These are phyloP conservation scores for Geosmithia flava DNA, from an alignment of 2,329 filamentous ascomycete species.

Conservation along the genomic window DNA sequence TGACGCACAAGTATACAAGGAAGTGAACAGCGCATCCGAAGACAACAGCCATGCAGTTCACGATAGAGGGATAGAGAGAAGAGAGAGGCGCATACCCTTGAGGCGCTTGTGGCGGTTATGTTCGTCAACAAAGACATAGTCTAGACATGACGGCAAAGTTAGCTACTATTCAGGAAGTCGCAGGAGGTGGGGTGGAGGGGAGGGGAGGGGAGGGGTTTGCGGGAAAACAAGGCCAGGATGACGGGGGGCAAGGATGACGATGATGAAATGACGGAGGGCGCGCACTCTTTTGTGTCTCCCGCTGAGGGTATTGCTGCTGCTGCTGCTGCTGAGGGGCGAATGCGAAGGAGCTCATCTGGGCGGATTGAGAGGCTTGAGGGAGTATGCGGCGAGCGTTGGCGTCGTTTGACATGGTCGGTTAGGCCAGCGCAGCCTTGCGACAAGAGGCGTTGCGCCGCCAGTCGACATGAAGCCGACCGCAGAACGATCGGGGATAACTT, in stretches of 20 bases:
- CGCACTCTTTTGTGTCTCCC: slow-evolving; percentile 79
- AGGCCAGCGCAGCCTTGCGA: slow-evolving; percentile 2
- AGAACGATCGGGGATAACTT: not conserved
- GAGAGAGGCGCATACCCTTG: slow-evolving; percentile 52
- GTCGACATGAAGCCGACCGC: slow-evolving; percentile 17
- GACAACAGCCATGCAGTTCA: too few species aligned
- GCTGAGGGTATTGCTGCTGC: slow-evolving; percentile 25
- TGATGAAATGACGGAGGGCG: not conserved
- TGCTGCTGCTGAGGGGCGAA: slow-evolving; percentile 46
- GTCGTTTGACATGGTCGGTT: slow-evolving; percentile 1
- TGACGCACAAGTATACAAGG: not conserved
- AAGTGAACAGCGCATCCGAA: not conserved
- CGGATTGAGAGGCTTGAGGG: slow-evolving; percentile 7
- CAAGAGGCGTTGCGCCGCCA: slow-evolving; percentile 2
- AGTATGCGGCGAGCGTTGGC: slow-evolving; percentile 1
- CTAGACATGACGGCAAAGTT: slow-evolving; percentile 29
- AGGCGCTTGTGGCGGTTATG: slow-evolving; percentile 95
- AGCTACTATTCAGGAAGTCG: not conserved
- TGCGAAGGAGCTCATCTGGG: slow-evolving; percentile 62
- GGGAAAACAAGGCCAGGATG: not conserved
- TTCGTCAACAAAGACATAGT: slow-evolving; percentile 98
- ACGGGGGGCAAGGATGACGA: not conserved
- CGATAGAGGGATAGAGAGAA: not conserved
- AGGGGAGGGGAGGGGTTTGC: not conserved
- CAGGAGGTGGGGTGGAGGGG: not conserved